Conservation (phyloP, 805 yeast genomes). For the Henningerozyma blattae region DNA sequence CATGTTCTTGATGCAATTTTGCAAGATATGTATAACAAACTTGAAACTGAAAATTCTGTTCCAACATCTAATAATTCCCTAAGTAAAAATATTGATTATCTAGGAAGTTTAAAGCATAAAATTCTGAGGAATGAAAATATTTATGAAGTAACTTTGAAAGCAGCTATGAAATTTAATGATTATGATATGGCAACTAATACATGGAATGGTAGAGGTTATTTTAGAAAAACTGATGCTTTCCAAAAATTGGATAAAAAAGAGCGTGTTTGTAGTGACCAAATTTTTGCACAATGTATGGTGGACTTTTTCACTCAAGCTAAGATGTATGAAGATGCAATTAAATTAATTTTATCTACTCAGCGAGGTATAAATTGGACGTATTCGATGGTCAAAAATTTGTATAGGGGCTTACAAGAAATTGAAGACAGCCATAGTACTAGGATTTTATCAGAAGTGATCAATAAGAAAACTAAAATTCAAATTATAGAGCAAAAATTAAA, state of each 20-base stretch:
- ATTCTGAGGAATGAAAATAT: slow-evolving; percentile 34
- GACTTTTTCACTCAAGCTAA: slow-evolving; percentile 42
- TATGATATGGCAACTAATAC: slow-evolving; percentile 47
- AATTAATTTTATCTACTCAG: slow-evolving; percentile 53
- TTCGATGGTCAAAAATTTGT: slow-evolving; percentile 32
- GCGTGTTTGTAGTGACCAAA: slow-evolving; percentile 12
- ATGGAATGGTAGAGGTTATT: slow-evolving; percentile 74
- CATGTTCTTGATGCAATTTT: slow-evolving; percentile 11
- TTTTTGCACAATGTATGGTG: slow-evolving; percentile 64
- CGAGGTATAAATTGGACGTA: slow-evolving; percentile 60
- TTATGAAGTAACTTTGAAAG: slow-evolving; percentile 52
- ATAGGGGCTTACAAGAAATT: slow-evolving; percentile 27
- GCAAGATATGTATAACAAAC: slow-evolving; percentile 3
- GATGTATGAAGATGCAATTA: slow-evolving; percentile 55
- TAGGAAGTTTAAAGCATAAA: slow-evolving; percentile 17
- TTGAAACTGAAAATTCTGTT: not conserved
- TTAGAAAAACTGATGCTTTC: slow-evolving; percentile 44
- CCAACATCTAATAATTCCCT: not conserved
- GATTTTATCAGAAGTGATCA: slow-evolving; percentile 23
- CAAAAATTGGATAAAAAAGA: slow-evolving; percentile 39
- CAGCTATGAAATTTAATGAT: slow-evolving; percentile 47
- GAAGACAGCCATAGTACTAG: slow-evolving; percentile 31
- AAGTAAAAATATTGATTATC: slow-evolving; percentile 4
- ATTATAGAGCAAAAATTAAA: slow-evolving; percentile 11
- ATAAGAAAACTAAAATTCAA: slow-evolving; percentile 14